These are phyloP conservation scores for Auxenochlorella pyrenoidosa DNA, from an alignment of 139 green algal species.

Conservation along the genomic window DNA sequence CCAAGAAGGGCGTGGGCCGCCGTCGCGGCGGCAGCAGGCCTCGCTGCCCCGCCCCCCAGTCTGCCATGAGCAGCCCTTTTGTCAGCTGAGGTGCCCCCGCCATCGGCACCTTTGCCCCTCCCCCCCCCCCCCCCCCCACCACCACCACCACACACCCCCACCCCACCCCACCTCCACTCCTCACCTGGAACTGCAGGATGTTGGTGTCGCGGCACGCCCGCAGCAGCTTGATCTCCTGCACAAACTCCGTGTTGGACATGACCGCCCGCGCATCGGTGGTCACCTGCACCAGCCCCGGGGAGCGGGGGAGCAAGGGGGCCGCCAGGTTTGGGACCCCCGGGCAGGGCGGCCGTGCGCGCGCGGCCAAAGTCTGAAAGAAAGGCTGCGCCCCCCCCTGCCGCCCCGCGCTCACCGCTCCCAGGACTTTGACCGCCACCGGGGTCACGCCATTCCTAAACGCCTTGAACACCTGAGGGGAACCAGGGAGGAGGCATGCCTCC, in stretches of 20 bases:
- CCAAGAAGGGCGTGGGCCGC: no score
- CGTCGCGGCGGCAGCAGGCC: no score
- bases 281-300: not conserved
- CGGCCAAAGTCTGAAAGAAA: no score
- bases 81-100: no score
- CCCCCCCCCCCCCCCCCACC: not conserved
- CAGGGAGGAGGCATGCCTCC: no score
- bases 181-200: slow-evolving; percentile 51
- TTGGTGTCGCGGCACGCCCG: slow-evolving; percentile 49
- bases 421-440: slow-evolving; percentile 38
- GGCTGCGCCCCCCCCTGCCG: no score
- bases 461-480: slow-evolving; percentile 44
- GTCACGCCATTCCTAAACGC: slow-evolving; percentile 50
- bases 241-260: not conserved
- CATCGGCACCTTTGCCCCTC: no score
- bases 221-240: slow-evolving; percentile 51
- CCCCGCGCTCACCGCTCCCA: slow-evolving; percentile 5
- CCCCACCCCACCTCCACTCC: not conserved
- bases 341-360: no score
- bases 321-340: no score
- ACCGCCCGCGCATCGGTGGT: not conserved
- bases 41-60: no score
- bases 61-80: no score
- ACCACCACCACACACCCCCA: not conserved
- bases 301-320: no score